phyloP scores from a whole-genome alignment of 495 filamentous ascomycete species.

The Emericellopsis terricola region DNA sequence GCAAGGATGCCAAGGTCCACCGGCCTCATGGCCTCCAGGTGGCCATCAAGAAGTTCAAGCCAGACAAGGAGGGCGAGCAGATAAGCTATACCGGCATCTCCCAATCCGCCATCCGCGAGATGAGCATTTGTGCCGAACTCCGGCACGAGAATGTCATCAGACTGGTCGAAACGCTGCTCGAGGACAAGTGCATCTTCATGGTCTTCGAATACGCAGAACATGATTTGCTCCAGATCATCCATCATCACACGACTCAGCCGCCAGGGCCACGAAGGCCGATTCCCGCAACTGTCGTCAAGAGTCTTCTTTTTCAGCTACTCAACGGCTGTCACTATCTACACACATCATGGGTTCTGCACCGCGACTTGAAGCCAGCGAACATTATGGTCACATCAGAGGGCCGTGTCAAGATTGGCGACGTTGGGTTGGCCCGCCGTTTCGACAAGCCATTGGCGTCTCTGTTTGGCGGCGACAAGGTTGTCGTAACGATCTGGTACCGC shows the following conservation, averaged over 20 bases:
- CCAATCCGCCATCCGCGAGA: constrained; percentile 91
- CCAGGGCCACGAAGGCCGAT: constrained; percentile 72
- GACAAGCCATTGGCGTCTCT: constrained; percentile 83
- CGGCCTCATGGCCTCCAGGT: constrained; percentile 47
- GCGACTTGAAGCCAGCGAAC: constrained; percentile 93
- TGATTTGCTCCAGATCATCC: constrained; percentile 93
- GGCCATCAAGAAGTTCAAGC: constrained; percentile 99
- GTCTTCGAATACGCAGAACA: constrained; percentile 98
- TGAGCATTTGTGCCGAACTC: constrained; percentile 94
- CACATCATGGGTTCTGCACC: constrained; percentile 91
- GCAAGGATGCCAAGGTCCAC: not conserved
- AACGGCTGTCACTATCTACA: constrained; percentile 92
- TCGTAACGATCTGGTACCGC: constrained; percentile 98
- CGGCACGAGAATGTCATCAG: constrained; percentile 79
- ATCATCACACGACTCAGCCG: constrained; percentile 83
- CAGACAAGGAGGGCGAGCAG: constrained; percentile 92
- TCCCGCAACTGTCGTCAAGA: constrained; percentile 72
- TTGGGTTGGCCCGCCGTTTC: constrained; percentile 82
- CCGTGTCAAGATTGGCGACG: constrained; percentile 83
- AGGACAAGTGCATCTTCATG: constrained; percentile 99
- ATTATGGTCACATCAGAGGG: constrained; percentile 92
- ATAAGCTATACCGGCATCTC: constrained; percentile 95
- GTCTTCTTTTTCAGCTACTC: constrained; percentile 84
- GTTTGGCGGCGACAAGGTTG: constrained; percentile 91
- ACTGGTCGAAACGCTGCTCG: constrained; percentile 87